phyloP scores from a whole-genome alignment of 148 eudicot species.

The Gaultheria prostrata region DNA sequence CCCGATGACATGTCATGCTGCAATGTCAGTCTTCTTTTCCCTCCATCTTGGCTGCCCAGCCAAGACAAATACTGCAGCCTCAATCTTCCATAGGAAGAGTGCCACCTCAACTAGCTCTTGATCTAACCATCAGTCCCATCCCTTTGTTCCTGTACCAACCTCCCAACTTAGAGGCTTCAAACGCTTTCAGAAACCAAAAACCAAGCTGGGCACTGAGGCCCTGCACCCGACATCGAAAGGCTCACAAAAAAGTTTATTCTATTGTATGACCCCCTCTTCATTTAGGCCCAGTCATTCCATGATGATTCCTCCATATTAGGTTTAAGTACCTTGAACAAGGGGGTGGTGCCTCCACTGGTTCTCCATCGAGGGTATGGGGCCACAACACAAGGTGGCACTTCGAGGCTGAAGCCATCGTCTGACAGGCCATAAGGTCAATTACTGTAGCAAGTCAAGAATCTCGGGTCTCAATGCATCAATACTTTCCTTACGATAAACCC shows the following conservation, averaged over 20 bases:
- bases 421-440: neutral
- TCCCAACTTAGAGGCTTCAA: neutral
- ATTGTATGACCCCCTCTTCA: neutral
- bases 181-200: neutral
- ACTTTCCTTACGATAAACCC: neutral
- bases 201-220: neutral
- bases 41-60: neutral
- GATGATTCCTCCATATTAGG: neutral
- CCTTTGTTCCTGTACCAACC: neutral
- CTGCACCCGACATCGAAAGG: neutral
- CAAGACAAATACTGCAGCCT: neutral
- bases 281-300: neutral
- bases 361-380: neutral
- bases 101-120: neutral
- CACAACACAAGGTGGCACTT: constrained; percentile 1
- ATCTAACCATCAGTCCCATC: neutral
- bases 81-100: neutral
- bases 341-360: neutral
- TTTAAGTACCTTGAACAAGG: neutral
- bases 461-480: neutral
- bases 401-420: neutral
- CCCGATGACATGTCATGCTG: neutral
- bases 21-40: neutral
- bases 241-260: neutral
- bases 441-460: neutral